Evolutionary conservation across 2,329 filamentous ascomycete species (phyloP), one percentile per base, ranked within the genome.

Genomic region (Ophiostoma sp.): DNA sequence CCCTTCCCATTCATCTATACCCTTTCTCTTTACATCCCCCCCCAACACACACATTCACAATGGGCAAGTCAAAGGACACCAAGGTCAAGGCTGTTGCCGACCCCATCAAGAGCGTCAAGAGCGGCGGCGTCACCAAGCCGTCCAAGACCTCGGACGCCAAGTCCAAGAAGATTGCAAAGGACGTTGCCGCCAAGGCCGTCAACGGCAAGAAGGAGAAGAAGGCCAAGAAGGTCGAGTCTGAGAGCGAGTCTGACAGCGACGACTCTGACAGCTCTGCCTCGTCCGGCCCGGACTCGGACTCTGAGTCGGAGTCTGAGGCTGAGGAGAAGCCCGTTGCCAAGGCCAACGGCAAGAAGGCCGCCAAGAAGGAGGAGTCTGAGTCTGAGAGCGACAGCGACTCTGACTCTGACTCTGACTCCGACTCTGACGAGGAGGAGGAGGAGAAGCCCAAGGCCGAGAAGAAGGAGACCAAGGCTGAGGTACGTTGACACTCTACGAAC

Each of bases 21-120:
- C 33, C 28, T 61, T 17, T 48, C 39, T 52, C 28, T 61, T 17
- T 48, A 39, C 63, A 11, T 63, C 8, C 9, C 36, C 31, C 69
- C 73, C 76, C n/a, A 36, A 33, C 48, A 39, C 39, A 15, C 64
- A 59, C 63, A 55, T 74, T 83, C 81, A 86, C 78, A 82, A 92
- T 92, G 90, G 89, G 86, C 82, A 92, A 92, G 84, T 83, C 86
- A 72, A 92, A 92, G 85, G 87, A 90, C 80, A 84, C 85, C 81
- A 89, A 89, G 83, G 80, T 80, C 79, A 88, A 82, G 81, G 88
- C 88, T 83, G 79, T 55, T 33, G 82, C 84, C 79, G 85, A 87
- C 79, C 80, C 84, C 75, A 80, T 85, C 78, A 82, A 84, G 79
- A 80, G 83, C 78, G 89, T 90, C 82, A 93, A 93, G 86, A 87